Evolutionary conservation across 1,284 basidiomycete species (phyloP).

Genomic region (Athelia psychrophila): DNA sequence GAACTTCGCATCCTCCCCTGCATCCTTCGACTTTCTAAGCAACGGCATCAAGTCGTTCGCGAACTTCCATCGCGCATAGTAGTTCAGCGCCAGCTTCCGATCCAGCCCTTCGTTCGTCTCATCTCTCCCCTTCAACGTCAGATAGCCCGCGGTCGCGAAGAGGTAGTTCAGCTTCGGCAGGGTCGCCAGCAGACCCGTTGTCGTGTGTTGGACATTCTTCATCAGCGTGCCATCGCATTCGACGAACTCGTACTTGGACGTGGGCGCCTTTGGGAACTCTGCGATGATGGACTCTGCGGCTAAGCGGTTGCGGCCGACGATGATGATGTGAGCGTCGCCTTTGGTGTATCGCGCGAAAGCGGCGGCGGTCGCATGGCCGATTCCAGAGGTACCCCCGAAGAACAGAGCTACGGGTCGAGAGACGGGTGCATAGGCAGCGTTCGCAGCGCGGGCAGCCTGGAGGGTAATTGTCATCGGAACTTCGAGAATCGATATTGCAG

Average conservation of each 20-base stretch:
- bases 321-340: slow-evolving; percentile 31
- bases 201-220: slow-evolving; percentile 25
- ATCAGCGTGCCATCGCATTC: slow-evolving; percentile 33
- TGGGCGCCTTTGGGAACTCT: slow-evolving; percentile 11
- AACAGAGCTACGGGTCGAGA: slow-evolving; percentile 29
- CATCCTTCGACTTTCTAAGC: slow-evolving; percentile 13
- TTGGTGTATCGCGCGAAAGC: slow-evolving; percentile 27
- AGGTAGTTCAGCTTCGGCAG: slow-evolving; percentile 33
- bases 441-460: slow-evolving; percentile 10
- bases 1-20: slow-evolving; percentile 20
- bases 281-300: slow-evolving; percentile 24
- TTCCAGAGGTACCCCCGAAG: slow-evolving; percentile 32
- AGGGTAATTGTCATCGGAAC: slow-evolving; percentile 13
- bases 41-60: slow-evolving; percentile 18
- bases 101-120: slow-evolving; percentile 25
- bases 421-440: slow-evolving; percentile 7
- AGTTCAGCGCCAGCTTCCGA: slow-evolving; percentile 15
- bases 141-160: slow-evolving; percentile 27
- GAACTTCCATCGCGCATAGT: slow-evolving; percentile 18
- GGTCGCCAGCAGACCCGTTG: slow-evolving; percentile 19
- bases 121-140: slow-evolving; percentile 25
- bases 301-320: slow-evolving; percentile 31
- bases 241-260: slow-evolving; percentile 27
- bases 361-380: slow-evolving; percentile 29
- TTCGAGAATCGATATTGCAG: no score